Conservation (phyloP, 257 asterid species). For the Fraxinus excelsior region DNA sequence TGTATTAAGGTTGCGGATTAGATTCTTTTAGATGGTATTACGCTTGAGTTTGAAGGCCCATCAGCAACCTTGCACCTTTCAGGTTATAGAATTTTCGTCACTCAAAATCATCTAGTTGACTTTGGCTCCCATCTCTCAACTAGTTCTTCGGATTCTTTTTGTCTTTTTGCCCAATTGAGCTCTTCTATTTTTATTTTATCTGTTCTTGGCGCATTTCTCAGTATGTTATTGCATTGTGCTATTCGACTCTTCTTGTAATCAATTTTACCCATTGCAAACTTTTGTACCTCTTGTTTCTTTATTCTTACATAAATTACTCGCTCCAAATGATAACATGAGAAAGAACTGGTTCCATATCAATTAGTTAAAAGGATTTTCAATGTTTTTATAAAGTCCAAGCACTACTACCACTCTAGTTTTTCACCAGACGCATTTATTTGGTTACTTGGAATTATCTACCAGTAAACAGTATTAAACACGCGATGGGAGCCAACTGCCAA, state of each 20-base stretch:
- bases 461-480: background rate
- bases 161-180: background rate
- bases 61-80: background rate
- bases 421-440: background rate
- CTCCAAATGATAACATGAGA: background rate
- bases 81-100: background rate
- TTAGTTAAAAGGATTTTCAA: background rate
- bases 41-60: background rate
- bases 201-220: background rate
- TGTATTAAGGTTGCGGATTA: background rate
- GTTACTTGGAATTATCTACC: background rate
- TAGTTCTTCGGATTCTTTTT: background rate
- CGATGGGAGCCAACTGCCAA: background rate
- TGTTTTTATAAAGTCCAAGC: background rate
- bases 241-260: slow-evolving; percentile 3
- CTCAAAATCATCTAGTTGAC: background rate
- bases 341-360: background rate
- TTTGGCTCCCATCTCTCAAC: background rate
- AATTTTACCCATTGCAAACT: background rate
- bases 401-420: background rate
- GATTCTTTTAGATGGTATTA: background rate
- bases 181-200: background rate
- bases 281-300: background rate
- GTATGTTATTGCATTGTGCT: background rate
- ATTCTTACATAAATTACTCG: background rate